Conservation (phyloP, 2,329 filamentous ascomycete species). For the Sclerotinia subarctica region DNA sequence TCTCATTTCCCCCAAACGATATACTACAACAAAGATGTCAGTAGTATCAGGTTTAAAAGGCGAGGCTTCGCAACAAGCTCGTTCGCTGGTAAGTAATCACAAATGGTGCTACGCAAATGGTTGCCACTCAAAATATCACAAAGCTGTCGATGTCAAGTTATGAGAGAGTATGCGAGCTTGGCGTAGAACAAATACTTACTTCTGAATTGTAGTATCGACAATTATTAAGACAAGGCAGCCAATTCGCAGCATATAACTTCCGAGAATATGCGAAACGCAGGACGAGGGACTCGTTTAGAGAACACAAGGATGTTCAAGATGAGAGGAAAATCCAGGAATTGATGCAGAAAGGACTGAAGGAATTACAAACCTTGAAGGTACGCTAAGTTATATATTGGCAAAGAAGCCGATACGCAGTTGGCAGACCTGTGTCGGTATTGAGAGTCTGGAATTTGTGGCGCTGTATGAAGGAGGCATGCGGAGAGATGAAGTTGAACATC, state of each 20-base stretch:
- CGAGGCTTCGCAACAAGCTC: conserved; percentile 35
- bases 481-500: neutral
- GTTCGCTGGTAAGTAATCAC: conserved; percentile 35
- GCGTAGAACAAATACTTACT: conserved; percentile 17
- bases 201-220: conserved; percentile 73
- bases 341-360: conserved; percentile 81
- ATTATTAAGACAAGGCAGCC: conserved; percentile 76
- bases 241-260: conserved; percentile 96
- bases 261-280: conserved; percentile 91
- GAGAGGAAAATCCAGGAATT: conserved; percentile 78
- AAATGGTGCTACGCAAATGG: neutral
- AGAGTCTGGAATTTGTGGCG: neutral
- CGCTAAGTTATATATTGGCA: conserved; percentile 32
- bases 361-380: conserved; percentile 89
- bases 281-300: conserved; percentile 86
- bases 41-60: conserved; percentile 31
- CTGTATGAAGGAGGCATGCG: neutral
- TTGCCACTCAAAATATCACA: conserved; percentile 16
- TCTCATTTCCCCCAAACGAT: conserved; percentile 1
- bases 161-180: neutral
- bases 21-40: conserved; percentile 32
- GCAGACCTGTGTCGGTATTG: neutral
- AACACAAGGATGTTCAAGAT: conserved; percentile 71
- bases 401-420: neutral
- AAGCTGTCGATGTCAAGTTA: neutral